Conservation (phyloP, 1,284 basidiomycete species). For the Fomitopsis palustris region DNA sequence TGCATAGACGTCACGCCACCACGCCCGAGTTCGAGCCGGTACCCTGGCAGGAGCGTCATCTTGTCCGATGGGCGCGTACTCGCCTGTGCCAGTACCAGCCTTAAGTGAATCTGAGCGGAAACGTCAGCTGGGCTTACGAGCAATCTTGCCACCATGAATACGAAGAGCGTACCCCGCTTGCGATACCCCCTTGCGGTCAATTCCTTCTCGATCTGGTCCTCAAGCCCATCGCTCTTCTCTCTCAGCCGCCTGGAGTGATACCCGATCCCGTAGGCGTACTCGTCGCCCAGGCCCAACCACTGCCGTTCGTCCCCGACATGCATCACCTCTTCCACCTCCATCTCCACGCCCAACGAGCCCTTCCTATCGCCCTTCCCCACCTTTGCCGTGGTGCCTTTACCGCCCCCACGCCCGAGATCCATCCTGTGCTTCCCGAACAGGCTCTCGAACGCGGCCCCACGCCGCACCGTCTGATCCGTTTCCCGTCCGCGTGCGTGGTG, state of each 20-base stretch:
- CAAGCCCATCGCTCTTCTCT: conserved; percentile 52
- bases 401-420: conserved; percentile 14
- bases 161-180: conserved; percentile 23
- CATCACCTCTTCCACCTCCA: conserved; percentile 34
- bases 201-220: conserved; percentile 50
- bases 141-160: not conserved
- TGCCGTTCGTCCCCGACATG: conserved; percentile 42
- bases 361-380: conserved; percentile 4
- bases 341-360: conserved; percentile 15
- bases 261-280: conserved; percentile 38
- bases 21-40: conserved; percentile 37
- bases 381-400: not conserved
- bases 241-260: conserved; percentile 29
- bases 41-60: not conserved
- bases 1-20: conserved; percentile 57
- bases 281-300: conserved; percentile 49
- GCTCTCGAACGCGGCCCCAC: conserved; percentile 44
- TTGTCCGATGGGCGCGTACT: not conserved
- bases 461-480: conserved; percentile 44
- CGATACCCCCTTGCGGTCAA: conserved; percentile 44
- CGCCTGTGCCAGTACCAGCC: not conserved
- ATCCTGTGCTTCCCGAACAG: conserved; percentile 41
- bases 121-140: not conserved
- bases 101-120: not conserved
- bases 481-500: conserved; percentile 47